Conservation (phyloP, 2,329 filamentous ascomycete genomes). For the Gyromitra esculenta region DNA sequence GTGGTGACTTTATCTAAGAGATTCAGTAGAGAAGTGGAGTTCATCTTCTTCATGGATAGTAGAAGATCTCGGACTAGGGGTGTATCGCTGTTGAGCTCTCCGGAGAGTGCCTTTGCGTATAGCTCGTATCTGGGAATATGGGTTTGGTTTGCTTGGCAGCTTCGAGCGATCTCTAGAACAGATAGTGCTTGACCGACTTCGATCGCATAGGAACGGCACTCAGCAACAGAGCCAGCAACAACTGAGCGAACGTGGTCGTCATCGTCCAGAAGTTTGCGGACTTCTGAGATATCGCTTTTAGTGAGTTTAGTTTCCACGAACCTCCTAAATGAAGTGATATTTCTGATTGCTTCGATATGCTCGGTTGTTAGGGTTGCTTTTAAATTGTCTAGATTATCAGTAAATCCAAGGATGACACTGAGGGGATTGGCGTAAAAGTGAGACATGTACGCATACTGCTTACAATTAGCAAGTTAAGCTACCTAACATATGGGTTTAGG, state of each 20-base stretch:
- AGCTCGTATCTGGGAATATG: slow-evolving; percentile 62
- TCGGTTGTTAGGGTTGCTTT: slow-evolving; percentile 66
- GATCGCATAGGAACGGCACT: slow-evolving; percentile 54
- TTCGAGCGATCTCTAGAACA: slow-evolving; percentile 54
- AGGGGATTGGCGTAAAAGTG: slow-evolving; percentile 83
- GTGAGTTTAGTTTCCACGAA: slow-evolving; percentile 65
- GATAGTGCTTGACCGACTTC: slow-evolving; percentile 55
- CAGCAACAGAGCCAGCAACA: slow-evolving; percentile 43
- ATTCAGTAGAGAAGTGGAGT: slow-evolving; percentile 64
- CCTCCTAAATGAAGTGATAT: slow-evolving; percentile 73
- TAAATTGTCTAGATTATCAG: slow-evolving; percentile 58
- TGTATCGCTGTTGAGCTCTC: slow-evolving; percentile 65
- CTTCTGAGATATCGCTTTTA: slow-evolving; percentile 61
- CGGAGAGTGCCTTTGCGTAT: slow-evolving; percentile 65
- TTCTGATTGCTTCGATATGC: slow-evolving; percentile 74
- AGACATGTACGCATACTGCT: slow-evolving; percentile 83
- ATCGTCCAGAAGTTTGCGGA: slow-evolving; percentile 69
- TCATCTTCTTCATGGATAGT: slow-evolving; percentile 65
- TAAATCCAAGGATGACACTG: slow-evolving; percentile 68
- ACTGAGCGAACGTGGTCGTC: slow-evolving; percentile 66
- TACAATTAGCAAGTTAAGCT: slow-evolving; percentile 56
- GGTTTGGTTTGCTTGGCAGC: slow-evolving; percentile 51
- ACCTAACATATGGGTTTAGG: neutral
- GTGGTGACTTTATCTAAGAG: slow-evolving; percentile 61
- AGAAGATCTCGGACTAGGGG: slow-evolving; percentile 66